A percentile compares a stretch with the other conserved stretches of the same genome.
These are phyloP conservation scores for Trypethelium eluteriae DNA, from an alignment of 495 filamentous ascomycete species.

Conservation along the genomic window DNA sequence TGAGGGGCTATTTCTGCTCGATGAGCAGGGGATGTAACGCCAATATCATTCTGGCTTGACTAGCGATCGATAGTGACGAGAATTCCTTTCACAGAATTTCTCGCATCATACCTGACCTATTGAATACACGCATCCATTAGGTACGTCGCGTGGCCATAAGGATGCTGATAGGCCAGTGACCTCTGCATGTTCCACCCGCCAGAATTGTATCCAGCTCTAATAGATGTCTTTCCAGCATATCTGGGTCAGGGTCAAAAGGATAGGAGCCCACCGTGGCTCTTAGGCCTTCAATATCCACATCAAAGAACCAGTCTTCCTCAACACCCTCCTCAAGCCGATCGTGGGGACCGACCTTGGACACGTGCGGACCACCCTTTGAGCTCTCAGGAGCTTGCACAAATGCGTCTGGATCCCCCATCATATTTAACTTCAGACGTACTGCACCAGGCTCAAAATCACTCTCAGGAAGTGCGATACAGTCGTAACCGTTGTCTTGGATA, in stretches of 20 bases:
- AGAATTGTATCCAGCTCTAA: background rate
- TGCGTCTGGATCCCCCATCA: background rate
- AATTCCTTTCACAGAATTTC: background rate
- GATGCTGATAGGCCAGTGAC: background rate
- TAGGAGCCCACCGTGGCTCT: background rate
- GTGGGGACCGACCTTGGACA: background rate
- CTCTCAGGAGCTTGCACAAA: background rate
- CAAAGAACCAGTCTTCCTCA: conserved; percentile 18
- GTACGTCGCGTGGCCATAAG: conserved; percentile 2
- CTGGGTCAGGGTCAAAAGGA: background rate
- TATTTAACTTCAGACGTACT: conserved; percentile 2
- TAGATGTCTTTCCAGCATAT: background rate
- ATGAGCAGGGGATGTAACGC: background rate
- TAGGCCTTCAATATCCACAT: background rate
- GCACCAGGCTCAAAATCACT: background rate
- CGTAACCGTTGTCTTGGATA: conserved; percentile 5
- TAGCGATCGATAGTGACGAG: background rate
- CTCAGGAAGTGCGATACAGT: background rate
- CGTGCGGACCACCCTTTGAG: background rate
- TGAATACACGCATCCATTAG: background rate
- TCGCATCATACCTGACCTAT: background rate
- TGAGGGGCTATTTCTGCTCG: background rate
- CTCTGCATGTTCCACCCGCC: background rate
- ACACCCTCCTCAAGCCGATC: background rate
- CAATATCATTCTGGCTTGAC: background rate